Evolutionary conservation across 805 yeast species (phyloP).

Genomic region (Ogataea nakhonphanomensis): DNA sequence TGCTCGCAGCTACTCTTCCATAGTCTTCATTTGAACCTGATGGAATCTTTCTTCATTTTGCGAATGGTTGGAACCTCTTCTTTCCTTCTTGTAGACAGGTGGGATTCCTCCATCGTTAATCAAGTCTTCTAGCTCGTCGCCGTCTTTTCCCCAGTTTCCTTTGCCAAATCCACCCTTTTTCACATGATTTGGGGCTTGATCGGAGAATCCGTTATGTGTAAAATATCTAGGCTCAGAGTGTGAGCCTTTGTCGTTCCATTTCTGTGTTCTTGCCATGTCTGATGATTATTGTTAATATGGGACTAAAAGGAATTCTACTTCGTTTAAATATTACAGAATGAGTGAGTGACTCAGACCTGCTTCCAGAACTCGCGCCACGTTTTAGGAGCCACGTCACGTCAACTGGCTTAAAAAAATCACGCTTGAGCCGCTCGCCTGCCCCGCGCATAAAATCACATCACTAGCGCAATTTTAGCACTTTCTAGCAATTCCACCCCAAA

Average conservation of each 20-base stretch:
- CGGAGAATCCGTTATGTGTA: conserved; percentile 68
- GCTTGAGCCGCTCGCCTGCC: conserved; percentile 9
- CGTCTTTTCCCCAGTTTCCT: conserved; percentile 82
- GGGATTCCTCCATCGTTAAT: conserved; percentile 56
- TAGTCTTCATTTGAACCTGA: conserved; percentile 20
- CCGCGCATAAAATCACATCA: conserved; percentile 10
- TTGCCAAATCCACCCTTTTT: conserved; percentile 86
- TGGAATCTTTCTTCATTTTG: conserved; percentile 40
- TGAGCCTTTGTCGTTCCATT: conserved; percentile 52
- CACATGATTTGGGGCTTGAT: conserved; percentile 69
- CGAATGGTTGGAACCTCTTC: conserved; percentile 51
- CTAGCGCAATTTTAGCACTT: conserved; percentile 24
- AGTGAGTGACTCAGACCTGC: too few relatives aligned
- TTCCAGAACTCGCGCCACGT: conserved; percentile 7
- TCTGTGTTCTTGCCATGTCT: conserved; percentile 72
- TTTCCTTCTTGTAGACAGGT: conserved; percentile 41
- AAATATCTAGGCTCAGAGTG: conserved; percentile 65
- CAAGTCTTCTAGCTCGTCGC: conserved; percentile 70
- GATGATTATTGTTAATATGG: neutral
- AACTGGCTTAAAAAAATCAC: conserved; percentile 5
- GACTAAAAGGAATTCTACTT: neutral
- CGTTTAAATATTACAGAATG: neutral
- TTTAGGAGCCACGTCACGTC: conserved; percentile 5
- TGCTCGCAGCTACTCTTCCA: conserved; percentile 11
- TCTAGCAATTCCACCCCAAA: conserved; percentile 38